Evolutionary conservation across 148 eudicot genomes (phyloP).

Genomic region (Fagopyrum homotropicum): DNA sequence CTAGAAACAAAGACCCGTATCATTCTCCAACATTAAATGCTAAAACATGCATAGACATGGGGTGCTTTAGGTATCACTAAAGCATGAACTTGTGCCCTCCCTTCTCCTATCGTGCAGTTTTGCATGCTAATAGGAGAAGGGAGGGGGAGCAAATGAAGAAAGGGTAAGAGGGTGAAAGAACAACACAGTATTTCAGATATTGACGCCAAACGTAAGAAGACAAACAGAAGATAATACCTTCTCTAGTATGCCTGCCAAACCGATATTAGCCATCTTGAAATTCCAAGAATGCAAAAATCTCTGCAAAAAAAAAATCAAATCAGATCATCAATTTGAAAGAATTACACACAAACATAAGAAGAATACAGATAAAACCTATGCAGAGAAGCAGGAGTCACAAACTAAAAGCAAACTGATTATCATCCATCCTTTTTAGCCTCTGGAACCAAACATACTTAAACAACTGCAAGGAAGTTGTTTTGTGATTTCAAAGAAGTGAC

Average conservation of each 20-base stretch:
- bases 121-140: too few species aligned
- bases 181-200: not conserved
- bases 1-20: not conserved
- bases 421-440: not conserved
- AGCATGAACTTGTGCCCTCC: too few species aligned
- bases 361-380: too few species aligned
- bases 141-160: not conserved
- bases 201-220: not conserved
- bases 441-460: not conserved
- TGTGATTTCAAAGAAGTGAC: not conserved
- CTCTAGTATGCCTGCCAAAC: slow-evolving; percentile 72
- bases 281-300: slow-evolving; percentile 5
- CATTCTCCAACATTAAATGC: not conserved
- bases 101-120: too few species aligned
- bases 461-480: not conserved
- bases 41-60: not conserved
- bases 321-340: not conserved
- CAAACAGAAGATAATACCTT: slow-evolving; percentile 43
- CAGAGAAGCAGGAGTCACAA: not conserved
- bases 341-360: not conserved
- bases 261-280: slow-evolving; percentile 57
- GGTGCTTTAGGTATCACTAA: too few species aligned
- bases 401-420: not conserved
- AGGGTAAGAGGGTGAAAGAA: not conserved
- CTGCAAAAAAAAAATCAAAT: slow-evolving; percentile 13